Evolutionary conservation across 2,329 filamentous ascomycete species (phyloP), one percentile per base, ranked within the genome.

Genomic region (Stachybotrys chartarum): DNA sequence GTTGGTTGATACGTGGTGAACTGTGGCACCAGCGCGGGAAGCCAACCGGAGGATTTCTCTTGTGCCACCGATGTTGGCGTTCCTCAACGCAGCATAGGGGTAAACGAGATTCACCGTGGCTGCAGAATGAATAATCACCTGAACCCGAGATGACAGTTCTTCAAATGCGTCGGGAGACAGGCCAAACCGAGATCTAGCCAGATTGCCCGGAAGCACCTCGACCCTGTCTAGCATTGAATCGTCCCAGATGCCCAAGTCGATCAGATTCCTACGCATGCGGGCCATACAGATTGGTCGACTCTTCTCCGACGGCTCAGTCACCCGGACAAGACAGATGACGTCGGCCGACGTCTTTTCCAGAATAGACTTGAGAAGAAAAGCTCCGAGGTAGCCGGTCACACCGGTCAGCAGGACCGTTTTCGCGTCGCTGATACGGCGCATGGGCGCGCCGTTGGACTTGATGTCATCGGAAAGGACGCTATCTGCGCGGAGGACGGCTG

Each of bases 31-130:
- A 30, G 78, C 80, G 44, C 80, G 78, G 56, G 81, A 79, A 0
- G 88, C 88, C 30, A 93, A 75, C 48, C 88, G 85, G 53, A 93
- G 70, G 45, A 92, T 81, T 66, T 92, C 88, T 47, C 82, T 76
- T 1, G 88, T 91, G n/a, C 89, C 89, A n/a, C 83, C 83, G 3
- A 93, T 86, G 61, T 93, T 93, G 56, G 88, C 82, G 52, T 80
- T 82, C 54, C 88, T 81, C 60, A 93, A 75, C 0, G 88, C 86
- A 47, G 88, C 89, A 61, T 92, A 92, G 0, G 89, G 88, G 61
- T 93, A 92, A 0, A 93, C 87, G 51, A 93, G 75, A 66, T 91
- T 91, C 64, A 93, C 89, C 1, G 85, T 88, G 6, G 89, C 89
- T 30, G 84, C 89, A 42, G 88, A 86, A 66, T 93, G 89, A 1